These are phyloP conservation scores for Tulasnella sp. DNA, from an alignment of 768 basidiomycete species.

Conservation along the genomic window DNA sequence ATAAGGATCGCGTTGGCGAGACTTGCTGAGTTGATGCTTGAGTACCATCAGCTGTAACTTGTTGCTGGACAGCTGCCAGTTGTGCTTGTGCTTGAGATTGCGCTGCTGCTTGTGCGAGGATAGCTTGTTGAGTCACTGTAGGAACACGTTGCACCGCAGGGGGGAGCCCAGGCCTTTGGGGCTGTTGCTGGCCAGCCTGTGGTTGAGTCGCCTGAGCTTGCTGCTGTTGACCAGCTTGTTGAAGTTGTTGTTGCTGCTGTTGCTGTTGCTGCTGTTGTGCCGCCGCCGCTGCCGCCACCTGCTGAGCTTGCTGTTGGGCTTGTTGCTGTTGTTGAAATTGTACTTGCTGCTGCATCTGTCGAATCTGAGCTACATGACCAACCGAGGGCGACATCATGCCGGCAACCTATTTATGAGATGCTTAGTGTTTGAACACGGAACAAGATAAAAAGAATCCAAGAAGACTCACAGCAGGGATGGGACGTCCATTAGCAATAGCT, in stretches of 20 bases:
- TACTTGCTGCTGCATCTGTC: slow-evolving; percentile 8
- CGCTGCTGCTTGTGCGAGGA: slow-evolving; percentile 5
- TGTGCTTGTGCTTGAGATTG: slow-evolving; percentile 3
- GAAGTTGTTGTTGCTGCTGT: neutral
- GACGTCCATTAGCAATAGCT: neutral
- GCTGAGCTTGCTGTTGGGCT: slow-evolving; percentile 11
- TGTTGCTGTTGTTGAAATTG: neutral
- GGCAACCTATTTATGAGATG: slow-evolving; percentile 1
- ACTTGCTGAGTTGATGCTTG: neutral
- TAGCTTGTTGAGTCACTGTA: slow-evolving; percentile 6
- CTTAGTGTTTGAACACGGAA: neutral
- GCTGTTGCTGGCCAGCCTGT: neutral
- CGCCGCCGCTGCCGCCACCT: neutral
- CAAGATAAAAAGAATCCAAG: neutral
- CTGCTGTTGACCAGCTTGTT: neutral
- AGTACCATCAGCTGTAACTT: neutral
- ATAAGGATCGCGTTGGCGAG: neutral
- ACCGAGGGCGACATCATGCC: slow-evolving; percentile 4
- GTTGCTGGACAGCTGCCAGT: neutral
- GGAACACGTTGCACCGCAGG: slow-evolving; percentile 4
- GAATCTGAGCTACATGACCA: slow-evolving; percentile 9
- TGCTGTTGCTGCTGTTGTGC: slow-evolving; percentile 3
- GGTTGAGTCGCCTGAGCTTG: neutral
- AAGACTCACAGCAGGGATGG: neutral
- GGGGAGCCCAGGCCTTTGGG: neutral